Base-by-base conservation (phyloP, 164 flowering plant genomes). In the Euptelea pleiosperma region DNA sequence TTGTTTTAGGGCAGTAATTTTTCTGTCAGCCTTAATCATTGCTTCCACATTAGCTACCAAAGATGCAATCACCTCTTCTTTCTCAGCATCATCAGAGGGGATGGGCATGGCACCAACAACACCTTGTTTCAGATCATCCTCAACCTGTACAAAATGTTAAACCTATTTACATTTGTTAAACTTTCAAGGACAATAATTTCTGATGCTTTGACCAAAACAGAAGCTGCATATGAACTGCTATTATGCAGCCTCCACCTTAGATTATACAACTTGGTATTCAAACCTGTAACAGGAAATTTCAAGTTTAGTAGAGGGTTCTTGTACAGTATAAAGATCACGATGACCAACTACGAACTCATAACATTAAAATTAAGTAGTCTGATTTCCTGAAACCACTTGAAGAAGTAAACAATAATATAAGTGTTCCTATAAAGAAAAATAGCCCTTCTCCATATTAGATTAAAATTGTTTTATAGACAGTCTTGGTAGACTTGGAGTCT, bases 11-110 rank as follows among this genome's bases (percentile, higher is more conserved):
- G 97, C 74, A 29, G 95, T 88, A 65, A 86, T 80, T 75, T 94
- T 94, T 62, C 99, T 65, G 80, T 94, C 99, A 43, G 99, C 93
- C 73, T 66, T 80, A 47, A 94, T 94, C 99, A 94, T 94, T 46
- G 86, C 88, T 60, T 81, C 86, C 36, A 91, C 97, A 59, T 94
- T 94, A 29, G 87, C 77, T 65, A 87, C 99, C 71, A 94, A 64
- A 59, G 95, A 80, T 37, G 85, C 82, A 74, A 91, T 77, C 35
- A 91, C 86, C 58, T 82, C 85, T 62, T 85, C 95, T 75, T 91
- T 88, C 36, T 81, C 88, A 42, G 74, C 87, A 70, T 78, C 79
- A 59, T 74, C 73, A 22, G 82, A 41, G 0, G 99, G 97, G 42
- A 94, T 72, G 4, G 93, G 87, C 25, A 74, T 76, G 40, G 89